Base-by-base conservation (phyloP, 108 stramenopile species). In the Pseudonitzschia delicatissima region DNA sequence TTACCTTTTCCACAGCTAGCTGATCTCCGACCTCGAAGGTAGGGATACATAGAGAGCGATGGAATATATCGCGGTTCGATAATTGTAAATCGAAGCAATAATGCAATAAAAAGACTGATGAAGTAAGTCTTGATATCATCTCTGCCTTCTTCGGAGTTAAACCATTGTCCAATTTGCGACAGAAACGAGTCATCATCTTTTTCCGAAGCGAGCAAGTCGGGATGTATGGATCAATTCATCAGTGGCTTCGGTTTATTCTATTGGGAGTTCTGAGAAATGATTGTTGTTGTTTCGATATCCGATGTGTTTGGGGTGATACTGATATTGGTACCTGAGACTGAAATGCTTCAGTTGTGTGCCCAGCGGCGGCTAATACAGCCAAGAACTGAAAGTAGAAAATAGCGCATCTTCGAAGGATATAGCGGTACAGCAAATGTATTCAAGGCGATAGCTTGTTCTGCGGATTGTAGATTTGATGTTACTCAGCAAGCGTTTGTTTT, bases 11-110 rank as follows among this genome's bases (percentile, higher is more conserved):
- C 26, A 98, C 96, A 17, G 95, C 93, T 34, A 97, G 64, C 71
- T 97, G 96, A 77, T 98, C 97, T 26, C 97, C 97, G 27, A 98
- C 88, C 47, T 97, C 90, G 79, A 96, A 96, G 15, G 96, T 98
- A 1, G 97, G n/a, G 97, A 76, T 88, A 97, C 97, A 98, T 98
- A 62, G 87, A 90, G 32, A 96, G 77, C 50, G 87, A 87, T 17
- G 95, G 96, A 47, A 97, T 97, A 77, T 87, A 97, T 25, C 97
- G 78, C 31, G 96, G 96, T 74, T 98, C 97, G 17, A 98, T 70
- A 44, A 96, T 86, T 27, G 92, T 73, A 52, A 90, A 69, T 48
- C 94, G 79, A 9, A 95, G 65, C 15, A 89, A 35, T 1, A 92
- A 62, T 15, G 92, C 90, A 34, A 92, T 60, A 5, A 47, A 68